Percentiles rank a stretch among this genome's conserved stretches.
Evolutionary conservation across 108 stramenopile genomes (phyloP).

Genomic region (Pseudonitzschia pungens): DNA sequence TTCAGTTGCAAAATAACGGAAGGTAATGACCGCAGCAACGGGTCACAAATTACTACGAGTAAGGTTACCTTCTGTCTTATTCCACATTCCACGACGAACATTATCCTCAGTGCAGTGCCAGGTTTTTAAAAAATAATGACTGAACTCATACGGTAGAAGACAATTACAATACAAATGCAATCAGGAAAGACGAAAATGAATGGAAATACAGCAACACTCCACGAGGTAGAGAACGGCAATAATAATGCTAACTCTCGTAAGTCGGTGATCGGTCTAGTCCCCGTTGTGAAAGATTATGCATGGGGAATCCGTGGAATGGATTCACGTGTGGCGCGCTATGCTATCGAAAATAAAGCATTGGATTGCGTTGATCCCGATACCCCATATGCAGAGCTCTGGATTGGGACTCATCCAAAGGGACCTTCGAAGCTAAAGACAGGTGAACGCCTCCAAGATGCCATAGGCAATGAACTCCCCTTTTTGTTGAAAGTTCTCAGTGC

Average conservation of each 20-base stretch:
- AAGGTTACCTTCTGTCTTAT: too few species aligned
- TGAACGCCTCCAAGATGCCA: constrained; percentile 41
- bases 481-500: constrained; percentile 86
- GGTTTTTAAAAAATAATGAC: too few species aligned
- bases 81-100: too few species aligned
- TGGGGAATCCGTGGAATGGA: constrained; percentile 84
- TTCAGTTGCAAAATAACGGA: too few species aligned
- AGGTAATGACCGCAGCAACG: too few species aligned
- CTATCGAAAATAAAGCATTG: constrained; percentile 62
- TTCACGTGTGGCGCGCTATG: constrained; percentile 73
- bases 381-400: constrained; percentile 90
- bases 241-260: constrained; percentile 3
- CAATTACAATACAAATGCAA: too few species aligned
- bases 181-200: neutral
- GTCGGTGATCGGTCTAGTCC: constrained; percentile 44
- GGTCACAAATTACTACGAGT: too few species aligned
- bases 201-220: neutral
- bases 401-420: constrained; percentile 86
- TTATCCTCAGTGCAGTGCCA: too few species aligned
- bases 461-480: constrained; percentile 76
- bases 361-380: constrained; percentile 73
- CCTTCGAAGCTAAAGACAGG: constrained; percentile 55
- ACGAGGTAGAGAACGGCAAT: neutral
- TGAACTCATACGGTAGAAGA: too few species aligned
- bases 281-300: constrained; percentile 71